Evolutionary conservation across 78 protist species (phyloP).

Genomic region (Dictyostelium purpureum): DNA sequence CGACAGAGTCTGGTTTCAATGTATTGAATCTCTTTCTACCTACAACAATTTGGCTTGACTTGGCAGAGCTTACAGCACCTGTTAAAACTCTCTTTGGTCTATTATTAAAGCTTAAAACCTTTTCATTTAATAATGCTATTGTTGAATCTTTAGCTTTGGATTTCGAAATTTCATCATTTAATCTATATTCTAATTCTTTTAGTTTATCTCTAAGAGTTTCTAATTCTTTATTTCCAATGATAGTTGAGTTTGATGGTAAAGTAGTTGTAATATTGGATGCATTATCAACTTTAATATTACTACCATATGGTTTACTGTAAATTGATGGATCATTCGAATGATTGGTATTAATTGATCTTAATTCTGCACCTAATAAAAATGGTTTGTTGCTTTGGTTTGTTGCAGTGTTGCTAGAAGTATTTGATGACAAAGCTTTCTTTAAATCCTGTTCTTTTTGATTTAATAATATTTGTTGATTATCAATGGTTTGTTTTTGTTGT

Average conservation of each 20-base stretch:
- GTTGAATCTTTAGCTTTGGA: constrained; percentile 22
- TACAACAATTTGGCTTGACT: constrained; percentile 10
- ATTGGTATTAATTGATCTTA: neutral
- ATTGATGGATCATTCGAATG: neutral
- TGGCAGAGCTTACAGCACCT: neutral
- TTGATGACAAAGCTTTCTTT: neutral
- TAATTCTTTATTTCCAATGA: neutral
- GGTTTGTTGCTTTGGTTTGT: neutral
- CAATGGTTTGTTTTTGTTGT: constrained; percentile 26
- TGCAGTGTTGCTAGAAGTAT: neutral
- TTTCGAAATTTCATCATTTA: constrained; percentile 18
- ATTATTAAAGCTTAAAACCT: neutral
- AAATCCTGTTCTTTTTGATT: constrained; percentile 31
- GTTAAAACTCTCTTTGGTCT: constrained; percentile 3
- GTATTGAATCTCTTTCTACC: constrained; percentile 69
- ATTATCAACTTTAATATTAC: neutral
- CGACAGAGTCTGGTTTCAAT: constrained; percentile 21
- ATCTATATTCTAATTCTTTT: constrained; percentile 13
- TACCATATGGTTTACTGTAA: constrained; percentile 19
- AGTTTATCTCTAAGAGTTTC: neutral
- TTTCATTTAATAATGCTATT: constrained; percentile 13
- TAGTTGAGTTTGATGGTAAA: neutral
- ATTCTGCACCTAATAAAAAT: neutral
- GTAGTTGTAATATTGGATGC: neutral
- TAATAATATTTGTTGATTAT: neutral